Percentiles rank a stretch among this genome's conserved stretches.
phyloP scores from a whole-genome alignment of 2,329 filamentous ascomycete genomes.

The Fusarium marasasianum region DNA sequence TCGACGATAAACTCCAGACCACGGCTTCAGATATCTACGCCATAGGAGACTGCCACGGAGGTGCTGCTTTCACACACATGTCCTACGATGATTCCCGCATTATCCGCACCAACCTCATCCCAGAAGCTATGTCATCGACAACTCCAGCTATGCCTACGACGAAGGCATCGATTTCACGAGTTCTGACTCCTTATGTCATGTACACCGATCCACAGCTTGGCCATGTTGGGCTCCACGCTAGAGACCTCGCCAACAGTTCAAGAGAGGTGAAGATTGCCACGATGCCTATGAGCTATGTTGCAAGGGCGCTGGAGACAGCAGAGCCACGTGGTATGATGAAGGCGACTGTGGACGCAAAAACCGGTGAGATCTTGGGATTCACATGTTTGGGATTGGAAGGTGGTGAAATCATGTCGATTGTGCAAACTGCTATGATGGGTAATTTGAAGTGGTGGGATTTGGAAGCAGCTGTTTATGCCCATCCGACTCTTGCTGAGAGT shows the following conservation, averaged over 20 bases:
- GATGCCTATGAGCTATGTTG: slow-evolving; percentile 63
- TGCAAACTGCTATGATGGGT: slow-evolving; percentile 63
- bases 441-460: slow-evolving; percentile 55
- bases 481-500: slow-evolving; percentile 61
- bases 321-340: slow-evolving; percentile 64
- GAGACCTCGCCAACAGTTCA: slow-evolving; percentile 45
- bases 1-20: slow-evolving; percentile 57
- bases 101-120: slow-evolving; percentile 56
- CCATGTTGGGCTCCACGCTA: slow-evolving; percentile 59
- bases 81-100: slow-evolving; percentile 66
- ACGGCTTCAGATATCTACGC: slow-evolving; percentile 55
- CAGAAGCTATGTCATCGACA: slow-evolving; percentile 33
- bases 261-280: slow-evolving; percentile 53
- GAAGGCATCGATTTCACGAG: slow-evolving; percentile 41
- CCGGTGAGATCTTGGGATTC: slow-evolving; percentile 61
- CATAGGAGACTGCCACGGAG: slow-evolving; percentile 62
- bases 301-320: slow-evolving; percentile 60
- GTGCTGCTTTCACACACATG: slow-evolving; percentile 64
- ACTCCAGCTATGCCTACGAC: slow-evolving; percentile 42
- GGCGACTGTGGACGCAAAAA: slow-evolving; percentile 58
- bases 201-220: slow-evolving; percentile 65
- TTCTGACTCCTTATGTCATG: slow-evolving; percentile 57
- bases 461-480: slow-evolving; percentile 59
- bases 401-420: slow-evolving; percentile 62
- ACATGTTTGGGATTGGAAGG: slow-evolving; percentile 61